Evolutionary conservation across 441 rosid genomes (phyloP).

Genomic region (Mallotus repandus): DNA sequence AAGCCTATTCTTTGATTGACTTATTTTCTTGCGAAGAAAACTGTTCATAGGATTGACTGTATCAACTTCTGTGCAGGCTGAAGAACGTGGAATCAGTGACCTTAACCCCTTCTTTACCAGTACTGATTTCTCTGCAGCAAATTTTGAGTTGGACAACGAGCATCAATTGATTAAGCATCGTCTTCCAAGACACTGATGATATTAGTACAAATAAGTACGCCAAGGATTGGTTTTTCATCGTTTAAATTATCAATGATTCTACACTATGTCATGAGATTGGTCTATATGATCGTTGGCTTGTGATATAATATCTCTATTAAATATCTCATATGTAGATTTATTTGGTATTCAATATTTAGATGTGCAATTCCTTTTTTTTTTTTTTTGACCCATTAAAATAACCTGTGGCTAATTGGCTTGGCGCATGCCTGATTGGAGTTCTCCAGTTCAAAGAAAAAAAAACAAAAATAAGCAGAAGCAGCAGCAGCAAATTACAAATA

Average conservation of each 20-base stretch:
- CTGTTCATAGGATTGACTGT: not conserved
- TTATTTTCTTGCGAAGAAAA: not conserved
- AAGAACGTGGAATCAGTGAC: conserved; percentile 76
- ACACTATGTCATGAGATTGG: no score
- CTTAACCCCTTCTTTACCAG: conserved; percentile 81
- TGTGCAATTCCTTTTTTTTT: no score
- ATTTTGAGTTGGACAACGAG: conserved; percentile 61
- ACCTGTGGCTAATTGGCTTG: no score
- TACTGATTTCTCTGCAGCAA: conserved; percentile 57
- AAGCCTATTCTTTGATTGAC: not conserved
- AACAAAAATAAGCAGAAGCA: not conserved
- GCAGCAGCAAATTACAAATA: not conserved
- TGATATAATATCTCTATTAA: not conserved
- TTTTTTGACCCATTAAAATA: no score
- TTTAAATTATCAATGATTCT: no score
- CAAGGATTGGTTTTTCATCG: no score
- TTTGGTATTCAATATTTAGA: not conserved
- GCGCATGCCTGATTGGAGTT: no score
- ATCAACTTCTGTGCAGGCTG: conserved; percentile 55
- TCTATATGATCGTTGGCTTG: not conserved
- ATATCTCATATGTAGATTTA: not conserved
- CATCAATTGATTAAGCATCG: conserved; percentile 56
- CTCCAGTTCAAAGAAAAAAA: not conserved
- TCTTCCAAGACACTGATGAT: conserved; percentile 27
- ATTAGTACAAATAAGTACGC: not conserved